A percentile compares a stretch with the other conserved stretches of the same genome.
phyloP scores from a whole-genome alignment of 179 eudicot genomes.

The Pouteria campechiana region DNA sequence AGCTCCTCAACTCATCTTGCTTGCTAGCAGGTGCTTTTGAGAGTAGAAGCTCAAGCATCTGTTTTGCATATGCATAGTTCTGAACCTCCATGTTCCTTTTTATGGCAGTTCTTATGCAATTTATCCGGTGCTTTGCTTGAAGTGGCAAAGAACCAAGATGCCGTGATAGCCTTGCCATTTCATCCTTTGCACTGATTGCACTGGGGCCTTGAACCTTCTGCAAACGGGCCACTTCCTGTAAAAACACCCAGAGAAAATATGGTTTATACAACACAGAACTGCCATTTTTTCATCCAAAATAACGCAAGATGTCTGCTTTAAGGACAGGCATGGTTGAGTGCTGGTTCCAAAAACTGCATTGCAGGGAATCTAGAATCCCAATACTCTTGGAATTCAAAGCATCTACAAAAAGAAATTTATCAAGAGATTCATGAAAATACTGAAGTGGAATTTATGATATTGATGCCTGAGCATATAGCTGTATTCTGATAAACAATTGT shows the following conservation, averaged over 20 bases:
- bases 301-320: no score
- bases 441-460: no score
- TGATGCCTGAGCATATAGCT: no score
- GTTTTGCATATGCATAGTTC: conserved; percentile 76
- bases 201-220: conserved; percentile 86
- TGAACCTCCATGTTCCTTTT: conserved; percentile 96
- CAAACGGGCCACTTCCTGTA: conserved; percentile 84
- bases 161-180: conserved; percentile 88
- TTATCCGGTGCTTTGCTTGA: conserved; percentile 89
- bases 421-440: not conserved
- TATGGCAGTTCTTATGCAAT: conserved; percentile 91
- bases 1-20: conserved; percentile 91
- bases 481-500: no score
- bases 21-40: conserved; percentile 98
- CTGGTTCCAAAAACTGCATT: no score
- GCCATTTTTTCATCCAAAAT: no score
- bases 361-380: no score
- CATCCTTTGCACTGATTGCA: conserved; percentile 95
- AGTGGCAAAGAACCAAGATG: conserved; percentile 98
- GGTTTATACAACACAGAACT: no score
- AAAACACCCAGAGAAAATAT: not conserved
- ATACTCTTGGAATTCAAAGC: no score
- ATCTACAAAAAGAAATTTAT: not conserved
- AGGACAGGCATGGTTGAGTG: no score
- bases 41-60: conserved; percentile 86